phyloP scores from a whole-genome alignment of 257 asterid genomes.

The Solanum tacnaense region DNA sequence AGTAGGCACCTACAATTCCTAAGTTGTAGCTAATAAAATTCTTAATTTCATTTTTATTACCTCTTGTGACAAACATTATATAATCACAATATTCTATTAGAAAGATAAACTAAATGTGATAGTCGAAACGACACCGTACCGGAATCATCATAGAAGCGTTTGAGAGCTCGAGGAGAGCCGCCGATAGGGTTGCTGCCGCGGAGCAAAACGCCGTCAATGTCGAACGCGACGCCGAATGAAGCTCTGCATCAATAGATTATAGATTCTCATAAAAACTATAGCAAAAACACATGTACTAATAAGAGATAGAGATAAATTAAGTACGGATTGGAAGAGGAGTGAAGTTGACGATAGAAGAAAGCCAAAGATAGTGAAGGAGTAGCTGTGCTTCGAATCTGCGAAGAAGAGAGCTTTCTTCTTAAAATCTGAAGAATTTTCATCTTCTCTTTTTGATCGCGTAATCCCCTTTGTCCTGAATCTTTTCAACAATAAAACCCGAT shows the following conservation, averaged over 20 bases:
- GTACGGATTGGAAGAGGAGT: not conserved
- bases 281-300: not conserved
- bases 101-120: not conserved
- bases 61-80: not conserved
- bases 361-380: not conserved
- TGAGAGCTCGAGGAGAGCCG: constrained; percentile 70
- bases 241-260: constrained; percentile 11
- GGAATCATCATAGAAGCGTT: constrained; percentile 54
- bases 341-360: not conserved
- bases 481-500: not conserved
- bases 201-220: constrained; percentile 89
- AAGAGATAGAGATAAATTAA: not conserved
- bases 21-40: not conserved
- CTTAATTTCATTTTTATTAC: not conserved
- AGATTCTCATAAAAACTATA: not conserved
- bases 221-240: constrained; percentile 77
- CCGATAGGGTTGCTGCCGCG: constrained; percentile 73
- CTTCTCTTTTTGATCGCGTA: not conserved
- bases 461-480: not conserved
- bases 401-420: not conserved
- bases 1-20: not conserved
- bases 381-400: not conserved
- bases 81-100: not conserved
- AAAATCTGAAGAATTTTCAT: not conserved
- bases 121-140: constrained; percentile 17